Conservation (phyloP, 169 alveolate genomes). For the Eimeria zaria region DNA sequence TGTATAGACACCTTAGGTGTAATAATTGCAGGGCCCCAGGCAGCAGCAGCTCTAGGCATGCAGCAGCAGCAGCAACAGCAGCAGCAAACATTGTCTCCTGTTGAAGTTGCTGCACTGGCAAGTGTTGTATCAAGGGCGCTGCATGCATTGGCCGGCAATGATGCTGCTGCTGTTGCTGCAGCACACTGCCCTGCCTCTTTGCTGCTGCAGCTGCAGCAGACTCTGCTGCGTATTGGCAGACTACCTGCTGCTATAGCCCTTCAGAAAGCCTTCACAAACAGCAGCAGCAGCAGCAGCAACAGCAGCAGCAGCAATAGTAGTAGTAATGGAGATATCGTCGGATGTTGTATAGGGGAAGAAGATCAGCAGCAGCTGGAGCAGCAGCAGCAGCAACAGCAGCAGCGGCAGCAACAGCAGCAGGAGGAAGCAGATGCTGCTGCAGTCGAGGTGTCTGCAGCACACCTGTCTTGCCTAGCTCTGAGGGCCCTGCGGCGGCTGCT, state of each 20-base stretch:
- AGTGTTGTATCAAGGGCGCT: slow-evolving; percentile 12
- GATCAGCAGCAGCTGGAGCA: not conserved
- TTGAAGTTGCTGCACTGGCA: not conserved
- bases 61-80: slow-evolving; percentile 38
- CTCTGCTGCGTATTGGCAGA: slow-evolving; percentile 30
- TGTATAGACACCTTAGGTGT: slow-evolving; percentile 43
- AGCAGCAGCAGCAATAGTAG: not conserved
- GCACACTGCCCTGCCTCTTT: slow-evolving; percentile 66
- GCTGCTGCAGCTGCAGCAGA: slow-evolving; percentile 67
- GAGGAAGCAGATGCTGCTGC: slow-evolving; percentile 14
- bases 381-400: not conserved
- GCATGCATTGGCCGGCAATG: not conserved
- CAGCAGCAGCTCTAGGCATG: not conserved
- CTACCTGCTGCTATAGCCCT: not conserved
- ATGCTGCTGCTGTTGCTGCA: slow-evolving; percentile 56
- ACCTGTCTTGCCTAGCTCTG: not conserved
- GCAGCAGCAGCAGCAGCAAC: slow-evolving; percentile 45
- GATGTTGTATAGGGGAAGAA: not conserved
- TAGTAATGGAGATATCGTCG: no score
- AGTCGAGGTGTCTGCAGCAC: not conserved
- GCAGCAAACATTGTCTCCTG: slow-evolving; percentile 4
- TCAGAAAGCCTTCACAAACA: not conserved
- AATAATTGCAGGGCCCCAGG: not conserved
- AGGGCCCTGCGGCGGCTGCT: slow-evolving; percentile 41
- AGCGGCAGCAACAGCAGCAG: slow-evolving; percentile 1